Base-by-base conservation (phyloP, 1,284 basidiomycete genomes). In the Xerocomus amazonicus region DNA sequence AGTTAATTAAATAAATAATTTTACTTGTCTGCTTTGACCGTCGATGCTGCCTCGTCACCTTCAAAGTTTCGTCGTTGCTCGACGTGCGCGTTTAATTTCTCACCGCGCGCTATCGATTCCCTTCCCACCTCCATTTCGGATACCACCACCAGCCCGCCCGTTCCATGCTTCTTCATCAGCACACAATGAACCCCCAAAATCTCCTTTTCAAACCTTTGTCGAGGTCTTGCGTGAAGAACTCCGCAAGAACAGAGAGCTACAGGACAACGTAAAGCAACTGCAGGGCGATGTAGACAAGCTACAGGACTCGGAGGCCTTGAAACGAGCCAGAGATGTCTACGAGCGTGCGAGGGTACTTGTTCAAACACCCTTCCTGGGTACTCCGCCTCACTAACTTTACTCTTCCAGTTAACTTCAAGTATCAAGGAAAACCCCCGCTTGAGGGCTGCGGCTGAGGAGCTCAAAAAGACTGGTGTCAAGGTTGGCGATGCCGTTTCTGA, bases 271-370 rank as follows among this genome's bases (percentile, higher is more conserved):
- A 52, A 94, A 93, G 73, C 93, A 97, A 72, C 80, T 99, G 29
- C 92, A 96, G 71, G 97, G 97, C 59, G 93, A 98, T 69, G 96
- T 97, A 34, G 91, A 92, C 73, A 97, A 97, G 73, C 73, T 97
- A 46, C 95, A 97, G 73, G 96, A 99, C 68, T 92, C 88, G 49
- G 93, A 96, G 67, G 89, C 95, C n/a, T 90, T 98, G 92, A 92
- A 91, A 75, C 80, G 79, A 60, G 92, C 93, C 12, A 79, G 81
- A 63, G 92, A 90, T 43, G 85, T 91, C 52, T 98, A 98, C 71
- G 96, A 98, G 73, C 84, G 90, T 54, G 91, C 93, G 10, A 81
- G 95, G 71, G 94, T 97, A 67, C 59, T 81, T 80, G 43, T 33
- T 47, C 50, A 32, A 51, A 9, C 32, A 46, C 33, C 6, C 46